phyloP scores from a whole-genome alignment of 2,329 filamentous ascomycete genomes.

The Aureobasidium sp. region DNA sequence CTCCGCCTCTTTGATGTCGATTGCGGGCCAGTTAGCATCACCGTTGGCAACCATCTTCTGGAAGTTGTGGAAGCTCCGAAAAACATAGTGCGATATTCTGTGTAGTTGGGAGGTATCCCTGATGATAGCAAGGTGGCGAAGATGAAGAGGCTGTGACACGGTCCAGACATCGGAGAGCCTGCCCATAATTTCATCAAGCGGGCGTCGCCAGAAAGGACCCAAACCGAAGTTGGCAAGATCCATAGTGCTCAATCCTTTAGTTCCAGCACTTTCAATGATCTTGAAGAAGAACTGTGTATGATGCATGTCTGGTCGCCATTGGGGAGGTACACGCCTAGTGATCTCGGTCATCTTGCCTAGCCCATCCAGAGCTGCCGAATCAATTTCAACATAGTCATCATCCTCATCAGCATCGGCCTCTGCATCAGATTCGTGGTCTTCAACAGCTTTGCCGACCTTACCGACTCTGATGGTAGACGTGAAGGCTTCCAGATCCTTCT shows the following conservation, averaged over 20 bases:
- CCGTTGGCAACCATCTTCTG: conserved; percentile 57
- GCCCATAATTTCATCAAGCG: conserved; percentile 58
- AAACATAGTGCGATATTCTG: conserved; percentile 58
- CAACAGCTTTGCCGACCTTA: conserved; percentile 3
- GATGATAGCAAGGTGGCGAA: conserved; percentile 63
- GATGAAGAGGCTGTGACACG: conserved; percentile 62
- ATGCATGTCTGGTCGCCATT: conserved; percentile 61
- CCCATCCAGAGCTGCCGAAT: conserved; percentile 15
- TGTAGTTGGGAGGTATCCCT: conserved; percentile 57
- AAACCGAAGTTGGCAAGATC: conserved; percentile 41
- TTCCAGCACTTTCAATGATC: conserved; percentile 51
- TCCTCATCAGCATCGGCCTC: conserved; percentile 24
- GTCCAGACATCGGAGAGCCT: conserved; percentile 64
- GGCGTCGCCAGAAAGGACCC: conserved; percentile 60
- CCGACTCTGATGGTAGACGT: conserved; percentile 20
- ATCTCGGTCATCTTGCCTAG: conserved; percentile 6
- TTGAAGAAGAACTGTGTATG: conserved; percentile 60
- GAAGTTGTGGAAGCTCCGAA: conserved; percentile 61
- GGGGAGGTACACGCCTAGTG: conserved; percentile 46
- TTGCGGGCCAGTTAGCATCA: conserved; percentile 59
- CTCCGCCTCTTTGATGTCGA: conserved; percentile 27
- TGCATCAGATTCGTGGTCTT: conserved; percentile 25
- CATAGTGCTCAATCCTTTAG: conserved; percentile 54
- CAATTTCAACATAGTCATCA: conserved; percentile 32
- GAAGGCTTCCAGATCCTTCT: conserved; percentile 32